These are phyloP conservation scores for Marchantia polymorpha DNA, from an alignment of 225 moss, liverwort and hornwort genomes.

Conservation along the genomic window DNA sequence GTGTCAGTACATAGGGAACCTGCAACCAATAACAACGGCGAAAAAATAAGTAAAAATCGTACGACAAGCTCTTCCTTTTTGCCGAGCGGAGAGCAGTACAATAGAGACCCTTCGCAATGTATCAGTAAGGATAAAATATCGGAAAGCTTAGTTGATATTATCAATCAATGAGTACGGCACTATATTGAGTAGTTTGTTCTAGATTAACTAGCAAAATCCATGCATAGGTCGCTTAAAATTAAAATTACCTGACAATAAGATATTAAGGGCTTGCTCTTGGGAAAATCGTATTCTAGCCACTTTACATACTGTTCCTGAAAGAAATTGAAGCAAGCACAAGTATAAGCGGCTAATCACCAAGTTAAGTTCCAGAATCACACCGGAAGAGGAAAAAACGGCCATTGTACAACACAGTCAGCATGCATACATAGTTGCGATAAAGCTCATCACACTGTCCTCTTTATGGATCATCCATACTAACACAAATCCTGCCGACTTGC, in stretches of 20 bases:
- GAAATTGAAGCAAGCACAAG: not conserved
- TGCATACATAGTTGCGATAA: no score
- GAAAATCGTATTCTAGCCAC: constrained; percentile 29
- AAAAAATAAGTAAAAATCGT: not conserved
- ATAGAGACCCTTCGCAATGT: no score
- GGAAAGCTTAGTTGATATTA: no score
- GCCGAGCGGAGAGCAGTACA: no score
- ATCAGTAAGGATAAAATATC: no score
- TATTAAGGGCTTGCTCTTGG: constrained; percentile 22
- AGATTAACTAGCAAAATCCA: no score
- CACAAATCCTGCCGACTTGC: not conserved
- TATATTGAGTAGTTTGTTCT: no score
- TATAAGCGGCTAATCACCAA: not conserved
- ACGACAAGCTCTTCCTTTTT: not conserved
- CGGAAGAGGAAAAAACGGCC: no score
- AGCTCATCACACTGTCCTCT: not conserved
- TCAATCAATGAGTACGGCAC: no score
- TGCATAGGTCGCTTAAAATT: no score
- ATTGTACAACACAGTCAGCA: no score
- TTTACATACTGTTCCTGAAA: constrained; percentile 41
- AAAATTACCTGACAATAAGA: constrained; percentile 44
- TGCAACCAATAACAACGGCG: constrained; percentile 21
- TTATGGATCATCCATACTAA: not conserved
- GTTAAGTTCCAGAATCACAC: not conserved
- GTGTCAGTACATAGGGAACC: constrained; percentile 61